Evolutionary conservation across 495 filamentous ascomycete species (phyloP).

Genomic region (Massariosphaeria phaeospora): DNA sequence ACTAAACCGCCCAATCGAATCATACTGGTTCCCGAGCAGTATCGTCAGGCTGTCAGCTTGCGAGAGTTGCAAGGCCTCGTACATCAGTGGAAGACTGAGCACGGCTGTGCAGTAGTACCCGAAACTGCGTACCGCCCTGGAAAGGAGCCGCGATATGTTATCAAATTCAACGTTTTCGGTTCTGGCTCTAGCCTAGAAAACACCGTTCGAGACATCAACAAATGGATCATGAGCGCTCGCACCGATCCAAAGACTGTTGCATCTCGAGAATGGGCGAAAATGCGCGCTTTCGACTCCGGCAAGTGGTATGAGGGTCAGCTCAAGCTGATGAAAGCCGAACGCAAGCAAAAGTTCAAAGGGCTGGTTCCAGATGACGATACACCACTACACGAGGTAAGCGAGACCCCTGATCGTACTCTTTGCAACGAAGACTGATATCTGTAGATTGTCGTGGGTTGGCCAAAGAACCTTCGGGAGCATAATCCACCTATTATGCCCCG

Average conservation of each 20-base stretch:
- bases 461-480: slow-evolving; percentile 10
- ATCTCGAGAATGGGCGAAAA: slow-evolving; percentile 21
- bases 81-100: not conserved
- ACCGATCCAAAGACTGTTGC: slow-evolving; percentile 1
- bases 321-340: slow-evolving; percentile 1
- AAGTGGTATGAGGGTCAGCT: slow-evolving; percentile 15
- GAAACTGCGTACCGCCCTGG: not conserved
- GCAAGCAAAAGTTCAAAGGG: slow-evolving; percentile 16
- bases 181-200: not conserved
- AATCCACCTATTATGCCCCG: slow-evolving; percentile 36
- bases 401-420: not conserved
- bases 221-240: slow-evolving; percentile 16
- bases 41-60: not conserved
- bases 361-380: not conserved
- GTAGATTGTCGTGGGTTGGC: slow-evolving; percentile 14
- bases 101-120: slow-evolving; percentile 3
- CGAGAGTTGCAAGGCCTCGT: not conserved
- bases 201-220: slow-evolving; percentile 8
- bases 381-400: not conserved
- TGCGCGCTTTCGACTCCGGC: slow-evolving; percentile 6
- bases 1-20: slow-evolving; percentile 2
- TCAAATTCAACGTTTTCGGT: slow-evolving; percentile 14
- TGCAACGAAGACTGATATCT: not conserved
- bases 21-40: not conserved
- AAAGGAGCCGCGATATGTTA: too few species aligned